These are phyloP conservation scores for Fusarium verticillioides DNA, from an alignment of 2,329 filamentous ascomycete species.

Conservation along the genomic window DNA sequence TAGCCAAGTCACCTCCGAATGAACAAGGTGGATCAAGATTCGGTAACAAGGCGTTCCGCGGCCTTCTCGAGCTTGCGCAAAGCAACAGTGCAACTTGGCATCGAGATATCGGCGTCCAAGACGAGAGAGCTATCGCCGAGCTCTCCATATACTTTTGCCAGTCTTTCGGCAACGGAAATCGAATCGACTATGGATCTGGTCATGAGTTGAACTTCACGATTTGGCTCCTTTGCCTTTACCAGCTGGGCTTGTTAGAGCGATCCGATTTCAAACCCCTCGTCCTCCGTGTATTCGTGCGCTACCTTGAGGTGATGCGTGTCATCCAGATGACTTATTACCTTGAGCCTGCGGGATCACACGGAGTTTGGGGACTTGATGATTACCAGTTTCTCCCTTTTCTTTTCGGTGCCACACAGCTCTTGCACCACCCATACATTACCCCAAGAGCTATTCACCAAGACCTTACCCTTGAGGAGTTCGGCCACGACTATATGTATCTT, in stretches of 20 bases:
- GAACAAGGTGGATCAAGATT: conserved; percentile 92
- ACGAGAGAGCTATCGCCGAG: conserved; percentile 71
- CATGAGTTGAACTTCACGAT: conserved; percentile 98
- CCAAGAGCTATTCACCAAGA: conserved; percentile 87
- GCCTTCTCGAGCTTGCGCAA: conserved; percentile 77
- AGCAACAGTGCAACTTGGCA: conserved; percentile 72
- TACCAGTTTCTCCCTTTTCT: conserved; percentile 97
- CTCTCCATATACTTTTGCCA: conserved; percentile 82
- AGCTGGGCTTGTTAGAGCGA: conserved; percentile 72
- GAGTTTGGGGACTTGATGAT: conserved; percentile 97
- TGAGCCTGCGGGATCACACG: conserved; percentile 95
- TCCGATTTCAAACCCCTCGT: conserved; percentile 79
- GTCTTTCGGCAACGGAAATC: conserved; percentile 84
- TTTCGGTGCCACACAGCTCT: conserved; percentile 89
- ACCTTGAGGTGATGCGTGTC: conserved; percentile 86
- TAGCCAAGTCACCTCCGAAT: conserved; percentile 78
- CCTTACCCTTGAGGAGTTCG: conserved; percentile 87
- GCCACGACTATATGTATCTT: conserved; percentile 86
- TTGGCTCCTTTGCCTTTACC: conserved; percentile 94
- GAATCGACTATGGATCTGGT: conserved; percentile 96
- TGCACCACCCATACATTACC: conserved; percentile 84
- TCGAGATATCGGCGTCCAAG: conserved; percentile 63
- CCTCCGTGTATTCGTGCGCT: conserved; percentile 82
- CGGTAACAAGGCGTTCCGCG: conserved; percentile 91
- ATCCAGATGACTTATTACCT: conserved; percentile 95